Percentiles rank a stretch among this genome's conserved stretches.
Conservation (phyloP, 1,284 basidiomycete genomes). For the Marasmius fiardii region DNA sequence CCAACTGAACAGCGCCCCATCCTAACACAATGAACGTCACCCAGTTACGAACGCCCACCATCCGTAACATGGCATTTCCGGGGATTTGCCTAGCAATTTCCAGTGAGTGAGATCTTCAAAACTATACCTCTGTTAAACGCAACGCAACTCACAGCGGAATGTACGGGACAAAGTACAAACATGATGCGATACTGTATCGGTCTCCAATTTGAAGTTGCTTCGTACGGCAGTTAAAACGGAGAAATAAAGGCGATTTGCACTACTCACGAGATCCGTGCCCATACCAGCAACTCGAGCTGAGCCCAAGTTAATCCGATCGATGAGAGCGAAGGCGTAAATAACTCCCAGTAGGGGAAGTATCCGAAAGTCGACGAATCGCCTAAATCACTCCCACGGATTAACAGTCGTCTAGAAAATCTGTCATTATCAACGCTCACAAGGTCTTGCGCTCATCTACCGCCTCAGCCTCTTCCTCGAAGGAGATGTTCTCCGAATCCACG, state of each 20-base stretch:
- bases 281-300: slow-evolving; percentile 41
- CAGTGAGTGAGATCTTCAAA: background rate
- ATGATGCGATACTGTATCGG: slow-evolving; percentile 33
- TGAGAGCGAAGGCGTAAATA: slow-evolving; percentile 37
- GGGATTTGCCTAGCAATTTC: slow-evolving; percentile 31
- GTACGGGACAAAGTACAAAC: slow-evolving; percentile 36
- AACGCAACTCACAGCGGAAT: slow-evolving; percentile 26
- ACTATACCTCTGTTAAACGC: background rate
- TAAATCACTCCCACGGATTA: slow-evolving; percentile 15
- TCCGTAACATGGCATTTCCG: slow-evolving; percentile 34
- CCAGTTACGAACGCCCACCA: slow-evolving; percentile 37
- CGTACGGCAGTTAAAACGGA: background rate
- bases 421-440: background rate
- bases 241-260: background rate
- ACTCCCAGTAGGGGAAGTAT: slow-evolving; percentile 38
- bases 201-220: slow-evolving; percentile 18
- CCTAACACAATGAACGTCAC: slow-evolving; percentile 32
- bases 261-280: slow-evolving; percentile 36
- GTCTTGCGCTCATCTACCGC: slow-evolving; percentile 1
- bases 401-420: background rate
- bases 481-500: background rate
- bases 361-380: slow-evolving; percentile 37
- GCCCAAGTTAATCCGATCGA: slow-evolving; percentile 42
- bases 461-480: background rate
- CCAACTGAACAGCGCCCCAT: slow-evolving; percentile 34